Percentiles rank a stretch among this genome's conserved stretches.
These are phyloP conservation scores for Raffaelea arxii DNA, from an alignment of 2,329 filamentous ascomycete genomes.

Conservation along the genomic window DNA sequence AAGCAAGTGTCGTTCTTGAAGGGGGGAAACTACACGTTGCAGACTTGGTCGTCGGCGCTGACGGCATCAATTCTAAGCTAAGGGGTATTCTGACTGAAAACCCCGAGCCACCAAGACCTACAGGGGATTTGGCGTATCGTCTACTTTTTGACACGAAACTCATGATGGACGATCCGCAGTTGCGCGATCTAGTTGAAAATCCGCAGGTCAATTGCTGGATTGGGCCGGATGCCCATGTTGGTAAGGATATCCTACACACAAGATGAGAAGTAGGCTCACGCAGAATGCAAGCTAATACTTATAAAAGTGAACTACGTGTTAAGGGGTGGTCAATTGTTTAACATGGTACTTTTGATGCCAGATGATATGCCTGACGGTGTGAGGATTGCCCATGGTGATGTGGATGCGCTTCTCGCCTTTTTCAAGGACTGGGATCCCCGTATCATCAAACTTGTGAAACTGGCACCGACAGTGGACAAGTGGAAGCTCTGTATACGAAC, in stretches of 20 bases:
- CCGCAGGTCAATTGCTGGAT: slow-evolving; percentile 44
- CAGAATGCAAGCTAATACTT: too few relatives aligned
- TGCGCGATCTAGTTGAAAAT: slow-evolving; percentile 32
- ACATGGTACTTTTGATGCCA: slow-evolving; percentile 11
- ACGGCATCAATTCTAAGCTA: slow-evolving; percentile 10
- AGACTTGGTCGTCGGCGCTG: slow-evolving; percentile 8
- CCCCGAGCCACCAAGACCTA: slow-evolving; percentile 18
- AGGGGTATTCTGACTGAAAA: slow-evolving; percentile 11
- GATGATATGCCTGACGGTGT: slow-evolving; percentile 1
- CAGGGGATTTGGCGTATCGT: slow-evolving; percentile 41
- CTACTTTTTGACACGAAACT: slow-evolving; percentile 23
- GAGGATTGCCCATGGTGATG: slow-evolving; percentile 6
- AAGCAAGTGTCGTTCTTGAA: background rate
- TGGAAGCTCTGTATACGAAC: slow-evolving; percentile 9
- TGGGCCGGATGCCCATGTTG: slow-evolving; percentile 29
- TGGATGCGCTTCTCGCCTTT: slow-evolving; percentile 5
- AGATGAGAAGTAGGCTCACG: too few relatives aligned
- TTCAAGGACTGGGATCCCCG: slow-evolving; percentile 11
- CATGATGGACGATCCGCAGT: slow-evolving; percentile 29
- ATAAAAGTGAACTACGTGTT: too few relatives aligned
- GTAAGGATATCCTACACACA: slow-evolving; percentile 7
- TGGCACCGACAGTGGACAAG: slow-evolving; percentile 4
- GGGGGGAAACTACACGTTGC: slow-evolving; percentile 1
- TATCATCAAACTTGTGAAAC: slow-evolving; percentile 5
- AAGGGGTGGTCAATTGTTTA: slow-evolving; percentile 9